Evolutionary conservation across 257 asterid genomes (phyloP).

Genomic region (Vinca minor): DNA sequence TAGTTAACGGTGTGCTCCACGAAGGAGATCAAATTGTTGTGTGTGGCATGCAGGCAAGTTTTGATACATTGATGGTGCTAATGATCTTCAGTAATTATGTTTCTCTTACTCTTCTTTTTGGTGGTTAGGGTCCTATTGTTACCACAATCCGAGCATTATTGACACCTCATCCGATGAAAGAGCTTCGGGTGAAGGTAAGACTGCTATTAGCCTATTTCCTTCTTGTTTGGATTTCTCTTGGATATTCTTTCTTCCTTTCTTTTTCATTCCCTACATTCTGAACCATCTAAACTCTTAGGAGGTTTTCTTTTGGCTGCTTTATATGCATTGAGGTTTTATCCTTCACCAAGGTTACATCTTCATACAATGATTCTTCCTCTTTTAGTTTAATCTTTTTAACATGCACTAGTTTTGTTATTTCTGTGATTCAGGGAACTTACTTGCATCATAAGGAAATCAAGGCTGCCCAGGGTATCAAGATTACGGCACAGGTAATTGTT

Average conservation of each 20-base stretch:
- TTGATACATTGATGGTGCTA: conserved; percentile 5
- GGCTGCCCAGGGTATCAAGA: conserved; percentile 98
- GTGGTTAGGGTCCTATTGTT: conserved; percentile 69
- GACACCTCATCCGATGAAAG: conserved; percentile 99
- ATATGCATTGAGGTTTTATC: neutral
- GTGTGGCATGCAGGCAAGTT: conserved; percentile 84
- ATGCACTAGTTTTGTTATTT: neutral
- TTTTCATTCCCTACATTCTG: neutral
- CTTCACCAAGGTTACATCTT: neutral
- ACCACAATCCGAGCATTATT: conserved; percentile 81
- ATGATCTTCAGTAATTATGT: neutral
- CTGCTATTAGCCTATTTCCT: neutral
- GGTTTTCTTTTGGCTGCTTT: neutral
- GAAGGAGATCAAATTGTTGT: conserved; percentile 97
- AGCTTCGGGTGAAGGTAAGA: conserved; percentile 90
- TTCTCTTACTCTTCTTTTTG: conserved; percentile 17
- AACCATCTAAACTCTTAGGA: neutral
- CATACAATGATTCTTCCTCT: neutral
- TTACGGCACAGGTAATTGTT: conserved; percentile 72
- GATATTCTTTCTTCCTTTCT: neutral
- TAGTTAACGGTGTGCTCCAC: conserved; percentile 92
- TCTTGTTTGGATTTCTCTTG: neutral
- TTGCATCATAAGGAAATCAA: conserved; percentile 88
- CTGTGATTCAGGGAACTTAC: conserved; percentile 64
- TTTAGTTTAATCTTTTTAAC: neutral